Percentiles rank a stretch among this genome's conserved stretches.
Evolutionary conservation across 768 basidiomycete species (phyloP).

Genomic region (Sporobolomyces pararoseus): DNA sequence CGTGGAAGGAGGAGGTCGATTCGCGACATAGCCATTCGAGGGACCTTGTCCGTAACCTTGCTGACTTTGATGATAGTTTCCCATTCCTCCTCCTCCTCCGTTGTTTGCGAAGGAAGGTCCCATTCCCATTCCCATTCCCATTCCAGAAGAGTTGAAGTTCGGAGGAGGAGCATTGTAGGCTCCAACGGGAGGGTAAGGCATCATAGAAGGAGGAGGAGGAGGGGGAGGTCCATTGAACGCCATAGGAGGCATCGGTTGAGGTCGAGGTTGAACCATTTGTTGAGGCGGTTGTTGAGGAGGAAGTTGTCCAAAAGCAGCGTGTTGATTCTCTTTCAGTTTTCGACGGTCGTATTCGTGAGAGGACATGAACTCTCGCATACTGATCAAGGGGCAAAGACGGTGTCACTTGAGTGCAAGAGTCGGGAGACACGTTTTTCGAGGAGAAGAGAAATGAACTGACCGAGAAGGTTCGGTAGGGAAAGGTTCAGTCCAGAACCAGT

Average conservation of each 20-base stretch:
- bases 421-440: too few species aligned
- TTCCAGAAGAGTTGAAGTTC: neutral
- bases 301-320: constrained; percentile 14
- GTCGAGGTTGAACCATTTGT: constrained; percentile 6
- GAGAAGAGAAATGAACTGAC: constrained; percentile 10
- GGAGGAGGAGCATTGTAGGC: constrained; percentile 17
- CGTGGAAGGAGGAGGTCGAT: constrained; percentile 1
- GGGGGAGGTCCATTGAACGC: neutral
- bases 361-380: constrained; percentile 38
- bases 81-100: neutral
- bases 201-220: neutral
- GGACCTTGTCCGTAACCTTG: neutral
- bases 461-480: constrained; percentile 16
- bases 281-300: neutral
- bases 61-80: neutral
- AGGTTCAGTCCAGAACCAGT: constrained; percentile 91
- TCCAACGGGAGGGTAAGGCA: neutral
- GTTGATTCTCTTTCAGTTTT: constrained; percentile 23
- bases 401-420: too few species aligned
- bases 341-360: constrained; percentile 45
- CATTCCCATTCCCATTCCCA: neutral
- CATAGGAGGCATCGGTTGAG: constrained; percentile 12
- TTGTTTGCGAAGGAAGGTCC: neutral
- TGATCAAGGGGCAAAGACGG: neutral
- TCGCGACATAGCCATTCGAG: neutral